Conservation (phyloP, 108 stramenopile genomes). For the Skeletonema grethae region DNA sequence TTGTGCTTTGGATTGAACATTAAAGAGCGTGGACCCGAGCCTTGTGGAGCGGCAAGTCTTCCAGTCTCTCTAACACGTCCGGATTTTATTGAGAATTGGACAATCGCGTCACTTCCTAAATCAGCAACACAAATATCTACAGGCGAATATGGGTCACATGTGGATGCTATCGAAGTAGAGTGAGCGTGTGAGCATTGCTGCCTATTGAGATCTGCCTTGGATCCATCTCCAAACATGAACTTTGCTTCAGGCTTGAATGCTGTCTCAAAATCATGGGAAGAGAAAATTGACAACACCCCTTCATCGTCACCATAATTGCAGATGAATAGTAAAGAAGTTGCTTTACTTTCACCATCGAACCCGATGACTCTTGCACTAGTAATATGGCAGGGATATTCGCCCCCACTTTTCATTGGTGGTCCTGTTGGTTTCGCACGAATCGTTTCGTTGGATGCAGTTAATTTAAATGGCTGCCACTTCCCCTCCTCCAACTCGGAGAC, state of each 20-base stretch:
- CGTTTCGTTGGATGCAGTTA: background rate
- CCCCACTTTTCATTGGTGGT: conserved; percentile 23
- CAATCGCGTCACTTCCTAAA: conserved; percentile 40
- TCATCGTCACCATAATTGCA: conserved; percentile 46
- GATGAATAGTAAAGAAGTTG: conserved; percentile 17
- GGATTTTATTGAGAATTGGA: conserved; percentile 28
- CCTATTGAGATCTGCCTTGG: conserved; percentile 25
- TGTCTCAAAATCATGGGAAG: background rate
- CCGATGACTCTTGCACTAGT: conserved; percentile 2
- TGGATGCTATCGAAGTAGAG: conserved; percentile 14
- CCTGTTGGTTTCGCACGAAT: conserved; percentile 17
- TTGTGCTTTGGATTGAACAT: conserved; percentile 41
- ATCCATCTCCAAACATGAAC: conserved; percentile 35
- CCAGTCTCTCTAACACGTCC: conserved; percentile 25
- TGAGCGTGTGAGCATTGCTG: conserved; percentile 45
- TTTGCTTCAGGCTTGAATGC: conserved; percentile 9
- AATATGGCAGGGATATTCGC: conserved; percentile 42
- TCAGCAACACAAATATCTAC: conserved; percentile 37
- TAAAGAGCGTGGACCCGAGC: conserved; percentile 46
- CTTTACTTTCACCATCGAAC: conserved; percentile 4
- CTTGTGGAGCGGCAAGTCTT: conserved; percentile 44
- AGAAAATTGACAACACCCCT: conserved; percentile 27
- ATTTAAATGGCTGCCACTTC: conserved; percentile 23
- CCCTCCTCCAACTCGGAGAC: conserved; percentile 43
- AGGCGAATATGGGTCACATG: conserved; percentile 12